Base-by-base conservation (phyloP, 768 basidiomycete species). In the Mycena haematopus region DNA sequence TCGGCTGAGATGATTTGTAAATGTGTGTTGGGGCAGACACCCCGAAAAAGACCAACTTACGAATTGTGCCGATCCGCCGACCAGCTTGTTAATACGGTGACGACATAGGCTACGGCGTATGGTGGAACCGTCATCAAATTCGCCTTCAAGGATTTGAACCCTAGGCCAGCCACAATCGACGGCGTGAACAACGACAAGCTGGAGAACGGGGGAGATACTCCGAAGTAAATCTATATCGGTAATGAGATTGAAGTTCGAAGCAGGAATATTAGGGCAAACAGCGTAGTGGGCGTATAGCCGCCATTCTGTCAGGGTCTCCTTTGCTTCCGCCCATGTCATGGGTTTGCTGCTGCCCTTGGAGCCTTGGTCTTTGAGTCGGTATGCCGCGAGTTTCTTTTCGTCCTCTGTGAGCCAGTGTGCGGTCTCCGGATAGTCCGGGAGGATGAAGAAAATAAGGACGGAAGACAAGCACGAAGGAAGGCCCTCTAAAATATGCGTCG, bases 401-500 rank as follows among this genome's bases (percentile, higher is more conserved):
- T 73, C 71, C 2, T 73, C 72, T 0, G 77, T 78, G 22, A 86
- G 74, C 79, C 83, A 84, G 27, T 63, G 68, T 13, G 72, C 70
- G 2, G 81, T 79, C 52, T 82, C 82, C 0, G 84, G 84, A 72
- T 80, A 84, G 70, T 86, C 84, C 47, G 80, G 78, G 25, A 83
- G 78, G 56, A 74, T 51, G 56, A 72, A 71, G 57, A 67, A 74
- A 9, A 74, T 70, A 9, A 75, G 57, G 24, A 78, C 14, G 22
- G 75, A 73, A 45, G 69, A 73, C 25, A 79, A 65, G 68, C 79
- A 76, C 4, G 83, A 82, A 11, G 82, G 70, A 6, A 80, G 72
- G 21, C 83, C 84, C 66, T 85, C 84, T 56, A 25, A 17, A 25
- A 21, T 24, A 11, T 17, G 6, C 15, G 42, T 17, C n/a, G 6